Evolutionary conservation across 1,284 basidiomycete genomes (phyloP).

Genomic region (Phellinidium pouzarii): DNA sequence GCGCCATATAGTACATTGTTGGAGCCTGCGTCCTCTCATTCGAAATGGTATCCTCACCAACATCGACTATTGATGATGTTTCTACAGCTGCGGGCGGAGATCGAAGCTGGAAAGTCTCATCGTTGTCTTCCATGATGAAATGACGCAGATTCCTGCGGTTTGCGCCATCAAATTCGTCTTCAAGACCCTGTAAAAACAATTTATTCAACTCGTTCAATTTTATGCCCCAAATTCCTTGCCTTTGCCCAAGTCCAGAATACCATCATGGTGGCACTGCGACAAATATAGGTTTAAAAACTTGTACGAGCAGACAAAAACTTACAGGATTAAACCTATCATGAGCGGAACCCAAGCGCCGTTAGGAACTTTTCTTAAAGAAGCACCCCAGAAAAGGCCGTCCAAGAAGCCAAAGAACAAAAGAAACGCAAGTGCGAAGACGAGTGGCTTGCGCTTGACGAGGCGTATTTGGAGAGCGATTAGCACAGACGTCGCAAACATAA

Average conservation of each 20-base stretch:
- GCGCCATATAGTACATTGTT: slow-evolving; percentile 9
- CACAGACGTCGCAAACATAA: slow-evolving; percentile 54
- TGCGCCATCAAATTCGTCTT: slow-evolving; percentile 50
- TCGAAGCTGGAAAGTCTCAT: slow-evolving; percentile 18
- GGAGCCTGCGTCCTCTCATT: slow-evolving; percentile 5
- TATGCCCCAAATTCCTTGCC: slow-evolving; percentile 25
- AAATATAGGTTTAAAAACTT: background rate
- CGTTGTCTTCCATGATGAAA: slow-evolving; percentile 34
- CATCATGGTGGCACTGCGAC: slow-evolving; percentile 38
- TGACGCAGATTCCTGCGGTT: slow-evolving; percentile 49
- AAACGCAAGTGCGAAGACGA: slow-evolving; percentile 39
- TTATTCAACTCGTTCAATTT: background rate
- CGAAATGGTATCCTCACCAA: slow-evolving; percentile 13
- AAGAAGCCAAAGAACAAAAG: slow-evolving; percentile 56
- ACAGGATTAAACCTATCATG: slow-evolving; percentile 47
- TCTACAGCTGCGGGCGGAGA: slow-evolving; percentile 8
- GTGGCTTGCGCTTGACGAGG: slow-evolving; percentile 46
- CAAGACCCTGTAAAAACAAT: slow-evolving; percentile 35
- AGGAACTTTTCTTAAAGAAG: slow-evolving; percentile 53
- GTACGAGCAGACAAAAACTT: slow-evolving; percentile 21
- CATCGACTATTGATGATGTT: background rate
- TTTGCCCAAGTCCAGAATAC: slow-evolving; percentile 59
- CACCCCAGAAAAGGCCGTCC: slow-evolving; percentile 58
- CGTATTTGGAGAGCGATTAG: slow-evolving; percentile 52
- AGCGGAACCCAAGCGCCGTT: slow-evolving; percentile 60